A percentile compares a stretch with the other conserved stretches of the same genome.
Evolutionary conservation across 768 basidiomycete genomes (phyloP).

Genomic region (Imleria badia): DNA sequence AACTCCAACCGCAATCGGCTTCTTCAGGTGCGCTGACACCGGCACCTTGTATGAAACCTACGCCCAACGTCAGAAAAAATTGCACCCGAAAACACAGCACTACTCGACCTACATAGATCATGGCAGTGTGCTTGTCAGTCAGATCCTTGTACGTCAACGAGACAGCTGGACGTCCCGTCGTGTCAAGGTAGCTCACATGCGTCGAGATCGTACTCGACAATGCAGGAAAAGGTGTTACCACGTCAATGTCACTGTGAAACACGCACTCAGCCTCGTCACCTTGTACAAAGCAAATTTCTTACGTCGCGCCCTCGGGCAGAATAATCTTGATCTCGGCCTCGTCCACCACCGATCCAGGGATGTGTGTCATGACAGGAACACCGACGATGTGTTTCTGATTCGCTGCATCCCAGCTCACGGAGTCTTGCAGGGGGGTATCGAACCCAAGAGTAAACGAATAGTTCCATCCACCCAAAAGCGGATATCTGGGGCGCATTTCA

Average conservation of each 20-base stretch:
- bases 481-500: slow-evolving; percentile 88
- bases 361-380: slow-evolving; percentile 81
- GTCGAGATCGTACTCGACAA: slow-evolving; percentile 57
- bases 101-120: slow-evolving; percentile 72
- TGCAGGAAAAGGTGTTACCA: slow-evolving; percentile 76
- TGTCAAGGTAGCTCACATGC: slow-evolving; percentile 89
- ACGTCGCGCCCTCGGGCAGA: slow-evolving; percentile 96
- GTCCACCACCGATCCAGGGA: slow-evolving; percentile 79
- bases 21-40: slow-evolving; percentile 77
- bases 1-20: slow-evolving; percentile 74
- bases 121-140: slow-evolving; percentile 75
- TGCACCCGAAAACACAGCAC: background rate
- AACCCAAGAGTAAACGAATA: slow-evolving; percentile 94
- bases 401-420: slow-evolving; percentile 59
- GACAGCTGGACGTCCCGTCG: slow-evolving; percentile 80
- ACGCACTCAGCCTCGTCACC: slow-evolving; percentile 3
- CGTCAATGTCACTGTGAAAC: slow-evolving; percentile 66
- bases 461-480: slow-evolving; percentile 96
- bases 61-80: slow-evolving; percentile 9
- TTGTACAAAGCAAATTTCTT: slow-evolving; percentile 35
- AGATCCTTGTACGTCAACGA: slow-evolving; percentile 70
- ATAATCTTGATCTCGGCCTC: slow-evolving; percentile 77
- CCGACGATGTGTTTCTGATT: slow-evolving; percentile 70
- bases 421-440: slow-evolving; percentile 82
- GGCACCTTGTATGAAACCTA: slow-evolving; percentile 90